Evolutionary conservation across 345 rosid genomes (phyloP).

Genomic region (Pugionium dolabratum): DNA sequence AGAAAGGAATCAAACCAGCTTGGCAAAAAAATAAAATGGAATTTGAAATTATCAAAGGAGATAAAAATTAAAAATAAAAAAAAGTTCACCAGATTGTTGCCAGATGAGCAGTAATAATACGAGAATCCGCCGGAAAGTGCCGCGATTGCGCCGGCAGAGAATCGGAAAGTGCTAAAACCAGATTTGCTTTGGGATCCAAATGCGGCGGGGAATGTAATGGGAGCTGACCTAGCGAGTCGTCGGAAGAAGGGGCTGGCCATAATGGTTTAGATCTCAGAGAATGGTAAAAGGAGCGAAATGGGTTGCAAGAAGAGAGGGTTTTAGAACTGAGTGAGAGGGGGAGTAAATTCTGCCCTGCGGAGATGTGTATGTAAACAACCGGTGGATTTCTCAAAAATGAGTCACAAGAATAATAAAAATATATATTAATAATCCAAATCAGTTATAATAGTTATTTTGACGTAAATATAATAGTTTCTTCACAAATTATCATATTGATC

Average conservation of each 20-base stretch:
- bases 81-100: slow-evolving; percentile 56
- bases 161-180: slow-evolving; percentile 46
- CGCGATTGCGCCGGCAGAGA: slow-evolving; percentile 68
- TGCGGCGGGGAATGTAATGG: slow-evolving; percentile 45
- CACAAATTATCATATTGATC: no score
- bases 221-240: slow-evolving; percentile 53
- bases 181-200: slow-evolving; percentile 50
- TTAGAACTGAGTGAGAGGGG: slow-evolving; percentile 22
- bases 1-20: slow-evolving; percentile 21
- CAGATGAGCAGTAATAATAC: slow-evolving; percentile 55
- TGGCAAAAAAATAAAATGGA: neutral
- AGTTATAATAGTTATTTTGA: no score
- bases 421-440: no score
- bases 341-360: slow-evolving; percentile 18
- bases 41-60: slow-evolving; percentile 2
- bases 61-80: neutral
- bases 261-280: slow-evolving; percentile 34
- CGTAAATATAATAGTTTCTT: no score
- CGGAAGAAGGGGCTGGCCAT: slow-evolving; percentile 70
- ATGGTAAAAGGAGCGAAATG: slow-evolving; percentile 14
- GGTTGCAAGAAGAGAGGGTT: slow-evolving; percentile 23
- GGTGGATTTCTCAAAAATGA: slow-evolving; percentile 4
- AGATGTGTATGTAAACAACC: slow-evolving; percentile 1
- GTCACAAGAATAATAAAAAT: no score
- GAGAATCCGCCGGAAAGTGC: slow-evolving; percentile 86